phyloP scores from a whole-genome alignment of 306 rosid genomes.

The Ormosia emarginata region DNA sequence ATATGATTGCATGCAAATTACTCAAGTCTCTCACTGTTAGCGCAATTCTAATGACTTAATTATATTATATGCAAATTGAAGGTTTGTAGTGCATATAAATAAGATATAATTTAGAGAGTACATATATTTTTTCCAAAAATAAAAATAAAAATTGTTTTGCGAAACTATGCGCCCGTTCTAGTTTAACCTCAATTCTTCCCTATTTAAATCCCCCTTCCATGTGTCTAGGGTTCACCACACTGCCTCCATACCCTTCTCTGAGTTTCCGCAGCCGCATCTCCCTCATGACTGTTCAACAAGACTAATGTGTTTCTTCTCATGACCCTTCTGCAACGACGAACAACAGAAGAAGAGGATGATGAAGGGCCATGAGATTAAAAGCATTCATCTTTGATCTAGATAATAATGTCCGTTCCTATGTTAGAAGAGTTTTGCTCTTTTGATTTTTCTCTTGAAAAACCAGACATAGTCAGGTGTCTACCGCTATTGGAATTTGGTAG shows the following conservation, averaged over 20 bases:
- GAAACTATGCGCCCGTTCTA: too few species aligned
- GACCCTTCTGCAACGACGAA: neutral
- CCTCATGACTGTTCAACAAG: neutral
- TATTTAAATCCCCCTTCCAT: too few species aligned
- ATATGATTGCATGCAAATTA: too few species aligned
- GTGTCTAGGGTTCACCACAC: neutral
- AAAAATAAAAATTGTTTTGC: too few species aligned
- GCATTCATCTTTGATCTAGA: neutral
- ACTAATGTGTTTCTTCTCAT: neutral
- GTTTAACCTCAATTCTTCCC: too few species aligned
- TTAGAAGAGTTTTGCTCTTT: neutral
- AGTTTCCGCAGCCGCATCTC: neutral
- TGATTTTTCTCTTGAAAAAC: neutral
- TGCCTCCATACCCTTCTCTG: neutral
- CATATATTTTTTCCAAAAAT: too few species aligned
- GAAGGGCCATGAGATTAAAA: neutral
- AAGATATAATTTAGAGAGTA: too few species aligned
- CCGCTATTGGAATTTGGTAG: neutral
- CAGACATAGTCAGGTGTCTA: constrained; percentile 34
- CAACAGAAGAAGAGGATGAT: too few species aligned
- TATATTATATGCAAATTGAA: too few species aligned
- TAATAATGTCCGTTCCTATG: neutral
- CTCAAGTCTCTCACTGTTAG: too few species aligned
- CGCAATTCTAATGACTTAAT: too few species aligned
- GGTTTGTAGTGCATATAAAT: too few species aligned